phyloP scores from a whole-genome alignment of 2,329 filamentous ascomycete genomes.

The Neoascochyta sp. region DNA sequence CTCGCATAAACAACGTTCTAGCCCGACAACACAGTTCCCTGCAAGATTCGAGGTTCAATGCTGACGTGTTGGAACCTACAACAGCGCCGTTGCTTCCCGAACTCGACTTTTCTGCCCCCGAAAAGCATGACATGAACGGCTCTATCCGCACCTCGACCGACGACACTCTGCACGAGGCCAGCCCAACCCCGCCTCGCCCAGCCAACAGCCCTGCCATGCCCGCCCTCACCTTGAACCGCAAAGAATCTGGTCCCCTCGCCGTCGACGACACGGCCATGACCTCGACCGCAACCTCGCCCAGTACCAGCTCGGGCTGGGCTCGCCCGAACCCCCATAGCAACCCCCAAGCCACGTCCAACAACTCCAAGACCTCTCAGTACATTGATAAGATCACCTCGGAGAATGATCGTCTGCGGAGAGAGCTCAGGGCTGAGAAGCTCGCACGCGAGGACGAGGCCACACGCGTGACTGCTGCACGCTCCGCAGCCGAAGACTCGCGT shows the following conservation, averaged over 20 bases:
- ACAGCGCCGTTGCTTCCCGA: constrained; percentile 21
- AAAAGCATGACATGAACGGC: constrained; percentile 31
- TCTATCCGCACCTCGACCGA: constrained; percentile 14
- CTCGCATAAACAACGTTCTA: constrained; percentile 18
- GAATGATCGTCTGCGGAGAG: constrained; percentile 72
- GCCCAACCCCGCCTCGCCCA: constrained; percentile 12
- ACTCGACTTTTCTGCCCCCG: constrained; percentile 14
- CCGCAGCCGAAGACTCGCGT: constrained; percentile 66
- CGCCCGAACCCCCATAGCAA: constrained; percentile 28
- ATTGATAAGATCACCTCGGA: constrained; percentile 80
- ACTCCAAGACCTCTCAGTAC: constrained; percentile 38
- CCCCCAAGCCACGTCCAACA: constrained; percentile 20
- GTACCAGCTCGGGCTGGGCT: constrained; percentile 20
- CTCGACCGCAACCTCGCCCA: constrained; percentile 15
- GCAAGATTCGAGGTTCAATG: constrained; percentile 20
- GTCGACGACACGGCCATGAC: constrained; percentile 26
- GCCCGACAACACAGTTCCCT: constrained; percentile 4
- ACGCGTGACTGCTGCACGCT: constrained; percentile 63
- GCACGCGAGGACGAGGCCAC: constrained; percentile 67
- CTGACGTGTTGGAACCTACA: constrained; percentile 9
- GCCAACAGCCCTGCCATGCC: constrained; percentile 22
- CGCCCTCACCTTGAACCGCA: constrained; percentile 26
- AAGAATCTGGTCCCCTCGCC: constrained; percentile 30
- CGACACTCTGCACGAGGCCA: constrained; percentile 15
- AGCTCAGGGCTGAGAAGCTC: constrained; percentile 47